These are phyloP conservation scores for Talaromyces islandicus DNA, from an alignment of 2,329 filamentous ascomycete genomes.

Conservation along the genomic window DNA sequence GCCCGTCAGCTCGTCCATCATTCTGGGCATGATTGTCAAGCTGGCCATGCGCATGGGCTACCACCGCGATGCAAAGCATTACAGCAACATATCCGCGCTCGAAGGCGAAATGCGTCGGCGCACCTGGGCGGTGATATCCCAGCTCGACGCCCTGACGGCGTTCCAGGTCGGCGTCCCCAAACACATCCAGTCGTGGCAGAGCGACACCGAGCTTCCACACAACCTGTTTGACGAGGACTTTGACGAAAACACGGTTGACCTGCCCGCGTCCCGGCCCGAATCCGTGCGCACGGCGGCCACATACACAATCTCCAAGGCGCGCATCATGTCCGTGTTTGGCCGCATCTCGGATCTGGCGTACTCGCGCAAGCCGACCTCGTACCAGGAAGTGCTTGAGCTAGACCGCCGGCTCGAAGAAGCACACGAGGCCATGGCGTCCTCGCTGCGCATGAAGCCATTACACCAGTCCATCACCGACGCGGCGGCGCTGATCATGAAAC, in stretches of 20 bases:
- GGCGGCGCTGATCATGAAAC: slow-evolving; percentile 44
- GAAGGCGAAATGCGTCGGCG: slow-evolving; percentile 48
- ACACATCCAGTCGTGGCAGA: slow-evolving; percentile 53
- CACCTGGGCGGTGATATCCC: slow-evolving; percentile 32
- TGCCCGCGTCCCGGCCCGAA: slow-evolving; percentile 48
- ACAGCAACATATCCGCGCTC: slow-evolving; percentile 46
- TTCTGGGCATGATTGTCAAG: slow-evolving; percentile 48
- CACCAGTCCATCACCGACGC: slow-evolving; percentile 38
- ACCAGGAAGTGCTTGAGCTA: slow-evolving; percentile 25
- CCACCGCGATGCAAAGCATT: slow-evolving; percentile 50
- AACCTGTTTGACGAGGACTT: slow-evolving; percentile 59
- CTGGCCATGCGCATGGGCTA: slow-evolving; percentile 56
- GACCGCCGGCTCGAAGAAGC: slow-evolving; percentile 24
- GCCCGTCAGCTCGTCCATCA: slow-evolving; percentile 47
- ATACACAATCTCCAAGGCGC: slow-evolving; percentile 28
- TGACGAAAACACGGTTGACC: slow-evolving; percentile 39
- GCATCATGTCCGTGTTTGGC: slow-evolving; percentile 25
- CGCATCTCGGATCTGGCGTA: slow-evolving; percentile 25
- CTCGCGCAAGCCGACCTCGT: slow-evolving; percentile 23
- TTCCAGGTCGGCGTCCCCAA: slow-evolving; percentile 59
- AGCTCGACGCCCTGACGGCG: slow-evolving; percentile 55
- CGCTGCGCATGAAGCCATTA: slow-evolving; percentile 14
- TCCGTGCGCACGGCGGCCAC: slow-evolving; percentile 45
- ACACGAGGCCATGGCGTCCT: slow-evolving; percentile 7
- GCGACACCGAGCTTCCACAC: slow-evolving; percentile 50